Base-by-base conservation (phyloP, 2,329 filamentous ascomycete genomes). In the Diaporthe destruens region DNA sequence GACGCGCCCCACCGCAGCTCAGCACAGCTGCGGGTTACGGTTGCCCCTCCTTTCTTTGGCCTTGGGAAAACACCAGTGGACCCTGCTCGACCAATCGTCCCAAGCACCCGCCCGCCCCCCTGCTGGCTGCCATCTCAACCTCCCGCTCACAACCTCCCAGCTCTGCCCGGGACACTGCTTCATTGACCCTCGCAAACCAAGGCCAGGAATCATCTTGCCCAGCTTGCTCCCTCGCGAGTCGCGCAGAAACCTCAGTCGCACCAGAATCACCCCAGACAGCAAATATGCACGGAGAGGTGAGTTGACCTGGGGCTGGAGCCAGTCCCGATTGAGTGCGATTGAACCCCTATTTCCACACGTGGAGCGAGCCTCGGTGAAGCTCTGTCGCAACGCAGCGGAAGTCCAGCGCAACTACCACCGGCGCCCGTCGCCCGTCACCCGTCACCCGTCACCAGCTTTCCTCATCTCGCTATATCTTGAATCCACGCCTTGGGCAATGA, bases 261-360 rank as follows among this genome's bases (percentile, higher is more conserved):
- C 47, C 39, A 68, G n/a, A 49, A 16, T 12, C 4, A 25, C n/a
- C 59, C 25, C 47, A 63, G 54, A 72, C n/a, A 55, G 47, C 66
- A 69, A 74, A 74, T 1, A 74, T 74, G 73, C 73, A 72, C 71
- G 73, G 73, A 70, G 73, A 74, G 73, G 73, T 74, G 53, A 74
- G 73, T 74, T 74, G 47, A 34, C 53, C 25, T 51, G 63, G 39
- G 63, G 63, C 56, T 65, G 54, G 54, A 44, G n/a, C 47, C 16
- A 53, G 36, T 23, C 57, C 29, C 9, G 55, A 56, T 56, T 36
- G 51, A 69, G 57, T 54, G 61, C 34, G 44, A 29, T 61, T 36
- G 55, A 47, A 54, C 70, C 71, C 67, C 61, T 72, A 70, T 72
- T 70, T 56, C 53, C 57, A 56, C 44, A 53, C 54, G 69, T 55